Base-by-base conservation (phyloP, 306 rosid species). In the Sechiopsis laciniata region DNA sequence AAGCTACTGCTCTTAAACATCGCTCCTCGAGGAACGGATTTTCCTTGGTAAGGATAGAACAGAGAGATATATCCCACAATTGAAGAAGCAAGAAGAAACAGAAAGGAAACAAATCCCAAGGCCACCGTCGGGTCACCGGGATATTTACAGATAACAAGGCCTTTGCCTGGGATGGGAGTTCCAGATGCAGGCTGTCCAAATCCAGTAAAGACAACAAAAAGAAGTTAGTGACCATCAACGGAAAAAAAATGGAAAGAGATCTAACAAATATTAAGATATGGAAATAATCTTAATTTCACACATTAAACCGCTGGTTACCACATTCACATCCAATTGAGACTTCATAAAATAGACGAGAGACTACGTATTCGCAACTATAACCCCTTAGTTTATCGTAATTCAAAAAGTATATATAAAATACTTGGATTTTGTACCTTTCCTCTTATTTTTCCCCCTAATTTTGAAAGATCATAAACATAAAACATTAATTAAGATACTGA, bases 31-130 rank as follows among this genome's bases (percentile, higher is more conserved):
- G 97, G 97, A 75, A 84, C 50, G 6, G 82, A 37, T 75, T 84
- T 80, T 59, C 96, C 97, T 61, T 91, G 80, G 88, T 89, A 91
- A 56, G 93, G 87, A 70, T 91, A 91, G 72, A 89, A 85, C 63
- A 91, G 20, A 35, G 97, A 82, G n/a, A 80, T 26, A 62, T 82
- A 84, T 8, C 96, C 96, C n/a, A 11, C 71, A 22, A 72, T 64
- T 0, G 93, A 76, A 16, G 89, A 81, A 8, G 76, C 91, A 29
- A 85, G 13, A 63, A 91, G 93, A 78, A 91, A 89, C 32, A 21
- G 83, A 4, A 51, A 66, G 1, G 97, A 91, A 46, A 91, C 82
- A 82, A 67, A 85, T 17, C 96, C 97, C 83, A 84, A 83, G 8
- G 59, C 83, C 56, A 89, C 89, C 0, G 91, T 83, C 21, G 88